Base-by-base conservation (phyloP, 78 protist genomes). In the Dictyostelium brefeldianum region DNA sequence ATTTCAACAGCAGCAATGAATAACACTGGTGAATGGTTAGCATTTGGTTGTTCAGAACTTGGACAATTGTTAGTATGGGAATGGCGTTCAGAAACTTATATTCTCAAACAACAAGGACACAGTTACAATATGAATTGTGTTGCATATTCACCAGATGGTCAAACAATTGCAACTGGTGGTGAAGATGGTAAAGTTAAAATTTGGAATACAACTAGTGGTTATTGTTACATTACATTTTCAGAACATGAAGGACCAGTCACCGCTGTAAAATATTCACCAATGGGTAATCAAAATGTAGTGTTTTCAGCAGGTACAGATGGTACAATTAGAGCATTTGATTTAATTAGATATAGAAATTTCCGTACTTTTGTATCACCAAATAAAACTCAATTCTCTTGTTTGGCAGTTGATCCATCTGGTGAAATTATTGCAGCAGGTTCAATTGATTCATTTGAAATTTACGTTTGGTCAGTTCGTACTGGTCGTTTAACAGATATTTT, bases 61-160 rank as follows among this genome's bases (percentile, higher is more conserved):
- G 98, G 98, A 0, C 99, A 98, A 82, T 93, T 98, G 17, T 80
- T 98, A 17, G 99, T 98, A 31, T 98, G 99, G 99, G 99, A 98
- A 65, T 98, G 99, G 99, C 83, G 89, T 62, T 83, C 98, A 5
- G 99, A 98, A 78, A 89, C 98, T 15, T 96, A 83, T 74, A 78
- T 95, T 46, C 89, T 95, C 11, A 90, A 90, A 31, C 95, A 95
- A 87, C 96, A 90, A 41, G 96, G 89, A n/a, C 99, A 98, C 93
- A 46, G 71, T 65, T 54, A 83, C 51, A 95, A 91, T 53, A 92
- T 95, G 96, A 74, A 41, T 48, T 12, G 89, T 31, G 36, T 98
- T 57, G 96, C 94, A 11, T 98, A 97, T 78, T 69, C 98, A 14
- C 97, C 97, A 1, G 97, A 98, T 89, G 99, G 99, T 15, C 92